phyloP scores from a whole-genome alignment of 1,139 yeast genomes.

The Barnettozyma hawaiiensis region DNA sequence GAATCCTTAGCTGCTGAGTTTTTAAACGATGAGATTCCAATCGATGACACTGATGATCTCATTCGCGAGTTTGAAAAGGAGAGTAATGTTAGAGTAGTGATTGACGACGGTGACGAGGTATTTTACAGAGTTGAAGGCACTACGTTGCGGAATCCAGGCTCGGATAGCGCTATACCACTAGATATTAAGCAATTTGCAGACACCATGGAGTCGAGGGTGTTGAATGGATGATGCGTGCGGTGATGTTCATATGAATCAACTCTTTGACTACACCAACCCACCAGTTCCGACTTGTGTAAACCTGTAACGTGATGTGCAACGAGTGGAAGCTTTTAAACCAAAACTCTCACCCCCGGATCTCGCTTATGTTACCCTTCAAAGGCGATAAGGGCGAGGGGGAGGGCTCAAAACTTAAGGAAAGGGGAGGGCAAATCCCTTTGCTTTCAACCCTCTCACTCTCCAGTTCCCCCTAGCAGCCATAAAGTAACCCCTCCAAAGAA shows the following conservation, averaged over 20 bases:
- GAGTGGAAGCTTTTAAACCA: no score
- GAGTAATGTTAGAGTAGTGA: conserved; percentile 13
- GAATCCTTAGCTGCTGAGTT: conserved; percentile 19
- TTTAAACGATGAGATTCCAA: conserved; percentile 10
- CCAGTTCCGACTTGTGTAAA: no score
- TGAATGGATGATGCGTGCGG: not conserved
- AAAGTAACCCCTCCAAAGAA: not conserved
- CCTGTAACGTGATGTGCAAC: no score
- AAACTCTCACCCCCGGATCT: not conserved
- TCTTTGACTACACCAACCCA: no score
- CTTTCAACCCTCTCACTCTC: not conserved
- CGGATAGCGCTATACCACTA: not conserved
- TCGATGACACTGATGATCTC: conserved; percentile 16
- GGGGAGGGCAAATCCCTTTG: not conserved
- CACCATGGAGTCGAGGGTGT: not conserved
- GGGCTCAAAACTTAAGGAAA: not conserved
- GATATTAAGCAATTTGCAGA: not conserved
- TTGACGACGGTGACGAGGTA: conserved; percentile 6
- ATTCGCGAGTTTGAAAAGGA: conserved; percentile 14
- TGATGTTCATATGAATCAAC: not conserved
- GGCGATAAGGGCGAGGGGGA: conserved; percentile 3
- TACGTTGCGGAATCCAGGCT: not conserved
- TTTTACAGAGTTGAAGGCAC: not conserved
- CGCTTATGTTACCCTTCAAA: not conserved
- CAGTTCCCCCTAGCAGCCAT: not conserved